Conservation (phyloP, 257 asterid species). For the Misopates orontium region DNA sequence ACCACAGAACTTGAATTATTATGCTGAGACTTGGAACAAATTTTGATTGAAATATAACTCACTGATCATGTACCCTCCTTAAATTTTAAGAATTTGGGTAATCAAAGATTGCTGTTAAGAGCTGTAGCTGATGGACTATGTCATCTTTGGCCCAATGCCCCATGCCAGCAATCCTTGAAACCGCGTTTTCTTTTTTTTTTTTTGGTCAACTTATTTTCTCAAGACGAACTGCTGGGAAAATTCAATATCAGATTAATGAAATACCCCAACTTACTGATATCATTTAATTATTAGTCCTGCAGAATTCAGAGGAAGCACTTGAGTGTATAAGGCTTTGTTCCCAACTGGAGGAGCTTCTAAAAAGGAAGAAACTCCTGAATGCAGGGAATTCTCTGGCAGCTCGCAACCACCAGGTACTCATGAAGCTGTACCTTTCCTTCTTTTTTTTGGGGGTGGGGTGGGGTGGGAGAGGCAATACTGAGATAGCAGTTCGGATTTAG, state of each 20-base stretch:
- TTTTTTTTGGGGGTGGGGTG: no score
- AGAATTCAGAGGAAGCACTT: slow-evolving; percentile 67
- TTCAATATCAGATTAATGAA: slow-evolving; percentile 14
- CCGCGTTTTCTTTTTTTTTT: not conserved
- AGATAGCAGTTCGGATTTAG: not conserved
- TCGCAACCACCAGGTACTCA: slow-evolving; percentile 57
- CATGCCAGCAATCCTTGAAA: not conserved
- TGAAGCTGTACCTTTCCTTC: not conserved
- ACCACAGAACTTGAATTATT: slow-evolving; percentile 1
- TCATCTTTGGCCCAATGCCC: slow-evolving; percentile 21
- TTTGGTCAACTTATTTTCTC: slow-evolving; percentile 20
- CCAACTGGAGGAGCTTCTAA: slow-evolving; percentile 64
- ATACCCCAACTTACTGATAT: slow-evolving; percentile 23
- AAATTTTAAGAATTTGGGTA: not conserved
- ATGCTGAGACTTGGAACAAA: not conserved
- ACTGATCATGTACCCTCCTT: slow-evolving; percentile 12
- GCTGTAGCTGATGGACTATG: slow-evolving; percentile 5
- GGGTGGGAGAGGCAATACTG: not conserved
- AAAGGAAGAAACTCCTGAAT: slow-evolving; percentile 51
- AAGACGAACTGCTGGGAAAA: slow-evolving; percentile 19
- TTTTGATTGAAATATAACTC: not conserved
- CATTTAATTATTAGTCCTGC: slow-evolving; percentile 30
- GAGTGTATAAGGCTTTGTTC: slow-evolving; percentile 60
- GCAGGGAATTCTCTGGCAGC: slow-evolving; percentile 41
- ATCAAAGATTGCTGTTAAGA: slow-evolving; percentile 16